These are phyloP conservation scores for Xylariales sp. DNA, from an alignment of 2,329 filamentous ascomycete species.

Conservation along the genomic window DNA sequence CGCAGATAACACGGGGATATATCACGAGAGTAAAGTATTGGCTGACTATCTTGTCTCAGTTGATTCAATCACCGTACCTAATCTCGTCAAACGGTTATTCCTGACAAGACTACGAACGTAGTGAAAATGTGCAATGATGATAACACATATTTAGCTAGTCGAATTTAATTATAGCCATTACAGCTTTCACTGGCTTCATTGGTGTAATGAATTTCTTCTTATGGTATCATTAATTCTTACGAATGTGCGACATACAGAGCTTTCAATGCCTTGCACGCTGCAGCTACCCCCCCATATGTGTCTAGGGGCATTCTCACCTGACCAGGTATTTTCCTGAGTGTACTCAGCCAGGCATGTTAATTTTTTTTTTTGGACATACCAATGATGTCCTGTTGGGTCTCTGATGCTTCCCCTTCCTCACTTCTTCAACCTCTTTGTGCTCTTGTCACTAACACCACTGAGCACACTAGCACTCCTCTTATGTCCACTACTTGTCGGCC, in stretches of 20 bases:
- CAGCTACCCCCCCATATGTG: neutral
- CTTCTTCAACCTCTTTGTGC: conserved; percentile 68
- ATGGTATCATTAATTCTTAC: conserved; percentile 26
- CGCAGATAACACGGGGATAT: too few species aligned
- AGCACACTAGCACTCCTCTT: conserved; percentile 88
- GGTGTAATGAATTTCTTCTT: neutral
- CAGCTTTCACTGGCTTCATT: too few species aligned
- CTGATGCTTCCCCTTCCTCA: neutral
- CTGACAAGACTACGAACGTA: too few species aligned
- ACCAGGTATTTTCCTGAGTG: conserved; percentile 1
- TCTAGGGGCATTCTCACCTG: neutral
- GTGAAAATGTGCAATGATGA: too few species aligned
- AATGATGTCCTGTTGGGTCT: neutral
- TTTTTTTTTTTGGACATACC: neutral
- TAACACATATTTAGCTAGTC: too few species aligned
- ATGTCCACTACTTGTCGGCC: conserved; percentile 60
- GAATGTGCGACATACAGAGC: neutral
- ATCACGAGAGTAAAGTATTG: too few species aligned
- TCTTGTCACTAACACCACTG: conserved; percentile 75
- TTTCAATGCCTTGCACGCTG: neutral
- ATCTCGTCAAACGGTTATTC: too few species aligned
- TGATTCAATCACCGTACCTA: too few species aligned
- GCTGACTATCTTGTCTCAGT: too few species aligned
- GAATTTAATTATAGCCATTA: too few species aligned
- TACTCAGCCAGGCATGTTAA: neutral